phyloP scores from a whole-genome alignment of 1,284 basidiomycete species.

The Papiliotrema fonsecae region DNA sequence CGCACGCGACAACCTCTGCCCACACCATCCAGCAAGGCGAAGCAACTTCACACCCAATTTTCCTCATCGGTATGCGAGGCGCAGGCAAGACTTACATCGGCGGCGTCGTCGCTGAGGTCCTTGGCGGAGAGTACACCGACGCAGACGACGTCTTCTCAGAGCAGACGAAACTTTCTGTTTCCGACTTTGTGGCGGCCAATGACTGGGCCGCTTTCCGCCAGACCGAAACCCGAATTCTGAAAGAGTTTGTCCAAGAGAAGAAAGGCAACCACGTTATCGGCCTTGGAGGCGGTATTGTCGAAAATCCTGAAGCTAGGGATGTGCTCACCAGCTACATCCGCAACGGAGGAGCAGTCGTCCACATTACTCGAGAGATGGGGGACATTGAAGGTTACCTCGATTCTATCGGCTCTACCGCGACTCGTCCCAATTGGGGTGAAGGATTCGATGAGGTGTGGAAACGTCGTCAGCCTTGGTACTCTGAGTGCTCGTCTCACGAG shows the following conservation, averaged over 20 bases:
- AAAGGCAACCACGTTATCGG: conserved; percentile 69
- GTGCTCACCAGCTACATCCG: conserved; percentile 65
- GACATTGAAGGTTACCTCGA: conserved; percentile 74
- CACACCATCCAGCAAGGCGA: conserved; percentile 20
- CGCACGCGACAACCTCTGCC: conserved; percentile 49
- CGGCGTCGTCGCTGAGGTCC: conserved; percentile 64
- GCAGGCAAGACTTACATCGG: conserved; percentile 93
- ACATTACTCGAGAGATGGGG: conserved; percentile 65
- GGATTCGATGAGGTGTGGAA: conserved; percentile 74
- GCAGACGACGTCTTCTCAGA: conserved; percentile 77
- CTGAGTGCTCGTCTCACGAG: conserved; percentile 76
- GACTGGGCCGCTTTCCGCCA: conserved; percentile 74
- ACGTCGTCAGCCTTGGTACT: conserved; percentile 81
- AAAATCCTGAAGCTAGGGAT: conserved; percentile 69
- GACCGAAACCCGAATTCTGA: conserved; percentile 58
- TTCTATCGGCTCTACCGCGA: conserved; percentile 56
- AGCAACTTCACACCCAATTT: conserved; percentile 59
- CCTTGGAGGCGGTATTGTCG: conserved; percentile 94
- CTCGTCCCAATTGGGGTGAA: conserved; percentile 79
- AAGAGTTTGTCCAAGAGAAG: conserved; percentile 59
- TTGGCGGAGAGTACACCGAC: conserved; percentile 78
- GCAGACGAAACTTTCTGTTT: conserved; percentile 61
- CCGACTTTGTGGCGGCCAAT: conserved; percentile 69
- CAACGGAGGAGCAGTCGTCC: conserved; percentile 62
- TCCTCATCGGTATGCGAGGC: conserved; percentile 94